These are phyloP conservation scores for Osmanthus fragrans DNA, from an alignment of 257 asterid species.

Conservation along the genomic window DNA sequence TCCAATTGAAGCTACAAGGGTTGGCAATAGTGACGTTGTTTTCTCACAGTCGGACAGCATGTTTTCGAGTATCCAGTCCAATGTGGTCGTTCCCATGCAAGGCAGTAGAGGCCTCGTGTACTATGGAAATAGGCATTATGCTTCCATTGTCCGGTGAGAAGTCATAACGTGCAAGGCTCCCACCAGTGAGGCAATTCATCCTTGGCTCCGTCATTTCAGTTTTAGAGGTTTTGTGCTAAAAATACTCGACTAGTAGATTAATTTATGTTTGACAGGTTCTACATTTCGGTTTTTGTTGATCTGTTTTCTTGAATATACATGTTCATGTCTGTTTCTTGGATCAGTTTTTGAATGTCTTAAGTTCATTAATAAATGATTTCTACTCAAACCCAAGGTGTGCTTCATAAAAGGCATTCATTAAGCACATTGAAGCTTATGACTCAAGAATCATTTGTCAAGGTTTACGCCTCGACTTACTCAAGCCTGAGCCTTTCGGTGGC, in stretches of 20 bases:
- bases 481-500: no score
- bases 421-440: no score
- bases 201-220: constrained; percentile 73
- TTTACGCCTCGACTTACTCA: no score
- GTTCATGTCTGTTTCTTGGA: background rate
- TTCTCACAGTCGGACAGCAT: constrained; percentile 42
- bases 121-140: constrained; percentile 48
- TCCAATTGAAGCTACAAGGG: constrained; percentile 20
- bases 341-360: background rate
- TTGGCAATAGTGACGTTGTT: constrained; percentile 9
- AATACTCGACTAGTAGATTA: background rate
- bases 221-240: constrained; percentile 22
- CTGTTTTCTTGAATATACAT: background rate
- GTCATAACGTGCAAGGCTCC: background rate
- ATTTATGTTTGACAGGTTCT: background rate
- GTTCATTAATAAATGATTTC: background rate
- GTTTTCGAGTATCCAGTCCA: constrained; percentile 30
- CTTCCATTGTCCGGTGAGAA: constrained; percentile 66
- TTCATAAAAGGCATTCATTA: no score
- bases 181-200: constrained; percentile 82
- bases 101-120: constrained; percentile 44
- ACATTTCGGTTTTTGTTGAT: background rate
- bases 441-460: no score
- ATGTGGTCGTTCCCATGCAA: constrained; percentile 32
- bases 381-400: background rate